Evolutionary conservation across 2,329 filamentous ascomycete species (phyloP).

Genomic region (Fusarium drepaniforme): DNA sequence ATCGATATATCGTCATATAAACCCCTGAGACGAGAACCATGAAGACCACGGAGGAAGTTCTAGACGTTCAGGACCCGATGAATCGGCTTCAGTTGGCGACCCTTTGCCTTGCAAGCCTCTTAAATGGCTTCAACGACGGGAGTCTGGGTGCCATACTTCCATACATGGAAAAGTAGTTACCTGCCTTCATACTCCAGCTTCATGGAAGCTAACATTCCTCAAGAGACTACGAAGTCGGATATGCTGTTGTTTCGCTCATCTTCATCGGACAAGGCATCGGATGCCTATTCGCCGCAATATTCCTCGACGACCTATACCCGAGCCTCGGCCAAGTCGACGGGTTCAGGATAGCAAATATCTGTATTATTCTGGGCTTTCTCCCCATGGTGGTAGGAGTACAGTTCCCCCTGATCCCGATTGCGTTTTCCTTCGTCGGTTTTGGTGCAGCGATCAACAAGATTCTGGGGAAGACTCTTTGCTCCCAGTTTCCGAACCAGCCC

Average conservation of each 20-base stretch:
- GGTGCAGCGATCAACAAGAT: neutral
- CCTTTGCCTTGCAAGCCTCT: neutral
- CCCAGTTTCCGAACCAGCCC: neutral
- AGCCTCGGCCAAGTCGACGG: neutral
- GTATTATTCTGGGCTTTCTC: neutral
- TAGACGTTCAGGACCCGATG: neutral
- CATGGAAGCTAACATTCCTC: neutral
- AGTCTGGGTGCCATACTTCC: neutral
- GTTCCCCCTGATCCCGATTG: neutral
- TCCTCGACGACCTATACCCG: neutral
- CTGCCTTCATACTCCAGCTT: rapidly evolving
- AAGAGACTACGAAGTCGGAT: neutral
- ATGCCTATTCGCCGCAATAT: neutral
- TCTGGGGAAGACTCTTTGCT: neutral
- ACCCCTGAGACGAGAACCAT: neutral
- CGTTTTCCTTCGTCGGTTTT: neutral
- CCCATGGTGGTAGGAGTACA: neutral
- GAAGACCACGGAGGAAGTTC: neutral
- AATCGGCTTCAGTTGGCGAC: neutral
- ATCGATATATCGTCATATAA: neutral
- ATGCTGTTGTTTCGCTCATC: neutral
- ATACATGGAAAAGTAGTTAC: neutral
- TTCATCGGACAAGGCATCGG: neutral
- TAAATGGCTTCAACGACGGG: neutral
- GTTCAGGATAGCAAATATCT: neutral